phyloP scores from a whole-genome alignment of 2,329 filamentous ascomycete species.

The Colletotrichum brevisporum region DNA sequence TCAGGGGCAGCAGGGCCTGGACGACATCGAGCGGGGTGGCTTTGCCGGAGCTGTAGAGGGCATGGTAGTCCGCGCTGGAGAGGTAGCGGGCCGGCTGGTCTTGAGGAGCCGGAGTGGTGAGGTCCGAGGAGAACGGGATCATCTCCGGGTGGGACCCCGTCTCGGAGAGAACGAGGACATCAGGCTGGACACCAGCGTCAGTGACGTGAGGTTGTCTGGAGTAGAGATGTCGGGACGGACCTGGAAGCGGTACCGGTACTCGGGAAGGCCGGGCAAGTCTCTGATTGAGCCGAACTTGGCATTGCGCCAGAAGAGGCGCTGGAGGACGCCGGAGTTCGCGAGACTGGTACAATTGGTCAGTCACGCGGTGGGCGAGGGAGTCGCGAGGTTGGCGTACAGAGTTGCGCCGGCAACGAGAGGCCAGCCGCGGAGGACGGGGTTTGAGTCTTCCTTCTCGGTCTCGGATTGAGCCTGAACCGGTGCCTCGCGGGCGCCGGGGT shows the following conservation, averaged over 20 bases:
- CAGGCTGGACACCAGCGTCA: conserved; percentile 58
- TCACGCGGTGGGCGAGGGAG: not conserved
- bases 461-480: conserved; percentile 16
- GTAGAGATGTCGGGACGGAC: conserved; percentile 53
- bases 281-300: conserved; percentile 68
- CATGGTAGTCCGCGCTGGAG: conserved; percentile 82
- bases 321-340: conserved; percentile 71
- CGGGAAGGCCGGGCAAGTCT: conserved; percentile 60
- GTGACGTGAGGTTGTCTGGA: not conserved
- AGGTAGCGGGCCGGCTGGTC: conserved; percentile 69
- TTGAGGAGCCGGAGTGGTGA: conserved; percentile 56
- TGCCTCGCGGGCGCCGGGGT: conserved; percentile 38
- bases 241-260: conserved; percentile 62
- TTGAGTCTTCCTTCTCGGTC: conserved; percentile 62
- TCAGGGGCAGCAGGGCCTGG: conserved; percentile 79
- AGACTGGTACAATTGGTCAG: conserved; percentile 59
- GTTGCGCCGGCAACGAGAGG: conserved; percentile 73
- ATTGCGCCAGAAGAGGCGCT: conserved; percentile 78
- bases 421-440: conserved; percentile 79
- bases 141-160: conserved; percentile 45
- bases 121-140: conserved; percentile 50
- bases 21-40: conserved; percentile 81
- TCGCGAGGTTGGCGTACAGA: conserved; percentile 62
- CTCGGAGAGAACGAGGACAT: conserved; percentile 65
- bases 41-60: conserved; percentile 77